These are phyloP conservation scores for Acorus calamus DNA, from an alignment of 106 monocot species.

Conservation along the genomic window DNA sequence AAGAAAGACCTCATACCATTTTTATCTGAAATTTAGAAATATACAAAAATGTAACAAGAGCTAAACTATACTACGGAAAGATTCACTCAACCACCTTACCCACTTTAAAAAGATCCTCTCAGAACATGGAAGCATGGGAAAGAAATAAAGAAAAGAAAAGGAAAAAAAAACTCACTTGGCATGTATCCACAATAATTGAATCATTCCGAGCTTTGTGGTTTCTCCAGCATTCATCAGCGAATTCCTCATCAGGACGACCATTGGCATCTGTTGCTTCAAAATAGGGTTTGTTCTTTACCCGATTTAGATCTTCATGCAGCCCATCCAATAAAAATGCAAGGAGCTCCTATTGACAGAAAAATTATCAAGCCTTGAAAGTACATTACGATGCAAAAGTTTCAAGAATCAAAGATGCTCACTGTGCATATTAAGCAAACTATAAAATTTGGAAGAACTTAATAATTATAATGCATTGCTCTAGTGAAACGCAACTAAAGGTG, in stretches of 20 bases:
- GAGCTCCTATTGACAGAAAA: constrained; percentile 38
- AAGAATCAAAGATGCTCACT: no score
- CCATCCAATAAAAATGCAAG: constrained; percentile 79
- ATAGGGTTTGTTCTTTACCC: constrained; percentile 67
- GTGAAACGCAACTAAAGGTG: no score
- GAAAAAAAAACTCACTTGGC: constrained; percentile 38
- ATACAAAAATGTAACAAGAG: not conserved
- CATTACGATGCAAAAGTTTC: not conserved
- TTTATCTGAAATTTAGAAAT: not conserved
- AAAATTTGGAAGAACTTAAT: no score
- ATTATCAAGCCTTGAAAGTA: no score
- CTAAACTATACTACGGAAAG: not conserved
- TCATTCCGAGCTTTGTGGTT: constrained; percentile 77
- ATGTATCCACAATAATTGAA: constrained; percentile 60
- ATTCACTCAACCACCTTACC: no score
- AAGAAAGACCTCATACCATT: no score
- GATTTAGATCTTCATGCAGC: constrained; percentile 73
- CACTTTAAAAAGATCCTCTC: not conserved
- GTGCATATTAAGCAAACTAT: no score
- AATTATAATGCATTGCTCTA: no score
- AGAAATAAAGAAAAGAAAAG: not conserved
- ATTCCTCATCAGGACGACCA: constrained; percentile 57
- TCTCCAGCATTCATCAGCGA: constrained; percentile 61
- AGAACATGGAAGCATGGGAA: not conserved
- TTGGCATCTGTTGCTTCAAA: constrained; percentile 68